A percentile compares a stretch with the other conserved stretches of the same genome.
Conservation (phyloP, 2,329 filamentous ascomycete species). For the Colletotrichum sp. region DNA sequence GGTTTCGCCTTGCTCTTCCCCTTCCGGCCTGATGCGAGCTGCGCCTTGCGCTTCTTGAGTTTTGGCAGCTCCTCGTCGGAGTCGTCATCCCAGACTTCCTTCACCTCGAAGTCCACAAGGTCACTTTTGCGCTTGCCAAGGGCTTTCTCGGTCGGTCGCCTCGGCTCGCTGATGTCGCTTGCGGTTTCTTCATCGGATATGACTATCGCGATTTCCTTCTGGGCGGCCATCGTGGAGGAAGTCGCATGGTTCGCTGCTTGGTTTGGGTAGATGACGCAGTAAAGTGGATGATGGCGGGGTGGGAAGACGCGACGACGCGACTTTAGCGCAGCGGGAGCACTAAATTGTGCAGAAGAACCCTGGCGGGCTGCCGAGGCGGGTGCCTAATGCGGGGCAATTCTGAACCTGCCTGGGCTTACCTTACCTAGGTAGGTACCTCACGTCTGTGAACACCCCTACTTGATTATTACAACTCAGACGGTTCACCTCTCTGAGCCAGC, state of each 20-base stretch:
- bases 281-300: background rate
- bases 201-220: background rate
- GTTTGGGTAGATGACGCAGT: background rate
- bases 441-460: background rate
- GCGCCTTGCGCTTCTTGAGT: constrained; percentile 65
- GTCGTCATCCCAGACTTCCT: constrained; percentile 62
- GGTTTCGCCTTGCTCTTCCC: constrained; percentile 34
- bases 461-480: accelerated
- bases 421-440: no score
- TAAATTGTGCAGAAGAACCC: background rate
- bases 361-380: background rate
- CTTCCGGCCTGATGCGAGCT: constrained; percentile 40
- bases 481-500: no score
- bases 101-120: constrained; percentile 40
- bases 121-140: constrained; percentile 43
- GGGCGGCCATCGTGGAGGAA: background rate
- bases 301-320: constrained; percentile 8
- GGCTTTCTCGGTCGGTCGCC: background rate
- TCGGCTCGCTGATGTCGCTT: background rate
- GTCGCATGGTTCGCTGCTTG: background rate
- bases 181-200: constrained; percentile 10
- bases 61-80: constrained; percentile 65
- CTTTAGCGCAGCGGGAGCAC: background rate
- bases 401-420: background rate
- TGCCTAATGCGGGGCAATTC: background rate